phyloP scores from a whole-genome alignment of 75 land plant species.

The Pinus taeda region DNA sequence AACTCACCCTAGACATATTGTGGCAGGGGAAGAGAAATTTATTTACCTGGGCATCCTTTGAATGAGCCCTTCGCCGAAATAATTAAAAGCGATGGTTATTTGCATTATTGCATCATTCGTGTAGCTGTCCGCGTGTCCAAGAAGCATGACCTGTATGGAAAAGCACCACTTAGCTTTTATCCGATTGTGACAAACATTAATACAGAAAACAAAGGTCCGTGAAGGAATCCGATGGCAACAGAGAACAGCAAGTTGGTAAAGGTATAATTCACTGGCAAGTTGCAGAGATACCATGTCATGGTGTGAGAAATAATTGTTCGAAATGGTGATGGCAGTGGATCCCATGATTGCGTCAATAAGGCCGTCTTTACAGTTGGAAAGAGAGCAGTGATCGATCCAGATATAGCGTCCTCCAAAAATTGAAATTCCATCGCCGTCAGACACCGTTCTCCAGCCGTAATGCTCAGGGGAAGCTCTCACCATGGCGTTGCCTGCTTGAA shows the following conservation, averaged over 20 bases:
- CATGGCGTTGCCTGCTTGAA: constrained; percentile 13
- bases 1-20: too few species aligned
- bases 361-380: constrained; percentile 15
- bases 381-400: constrained; percentile 27
- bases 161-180: too few species aligned
- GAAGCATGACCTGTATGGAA: constrained; percentile 6
- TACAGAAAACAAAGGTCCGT: too few species aligned
- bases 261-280: too few species aligned
- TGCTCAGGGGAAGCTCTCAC: constrained; percentile 21
- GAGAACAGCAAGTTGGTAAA: too few species aligned
- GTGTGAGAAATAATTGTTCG: constrained; percentile 24
- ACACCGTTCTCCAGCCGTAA: constrained; percentile 13
- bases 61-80: constrained; percentile 29
- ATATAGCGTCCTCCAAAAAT: constrained; percentile 13
- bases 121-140: constrained; percentile 11
- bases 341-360: constrained; percentile 28
- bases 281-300: constrained; percentile 24
- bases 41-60: constrained; percentile 32
- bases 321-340: constrained; percentile 24
- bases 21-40: too few species aligned
- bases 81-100: constrained; percentile 33
- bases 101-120: constrained; percentile 19
- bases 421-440: constrained; percentile 22
- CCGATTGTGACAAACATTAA: too few species aligned
- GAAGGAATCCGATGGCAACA: too few species aligned